Base-by-base conservation (phyloP, 345 rosid genomes). In the Sonneratia alba region DNA sequence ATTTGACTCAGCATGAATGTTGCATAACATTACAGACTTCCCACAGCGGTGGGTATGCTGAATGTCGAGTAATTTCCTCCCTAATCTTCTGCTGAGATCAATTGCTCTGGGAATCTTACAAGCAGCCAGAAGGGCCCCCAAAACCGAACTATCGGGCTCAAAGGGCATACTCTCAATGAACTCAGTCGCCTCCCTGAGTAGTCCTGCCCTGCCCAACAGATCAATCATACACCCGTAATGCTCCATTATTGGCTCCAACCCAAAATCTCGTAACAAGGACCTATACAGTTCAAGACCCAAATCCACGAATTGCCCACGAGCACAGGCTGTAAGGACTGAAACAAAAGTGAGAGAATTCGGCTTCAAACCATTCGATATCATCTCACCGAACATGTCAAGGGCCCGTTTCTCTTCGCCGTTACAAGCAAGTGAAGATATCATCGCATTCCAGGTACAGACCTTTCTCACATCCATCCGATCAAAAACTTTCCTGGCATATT, bases 181-280 rank as follows among this genome's bases (percentile, higher is more conserved):
- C 47, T 87, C 86, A 13, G 42, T 71, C 2, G 93, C 92, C 63
- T 87, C 92, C 70, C 55, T 76, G 73, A 91, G 51, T 36, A 84
- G 67, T 42, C 97, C 93, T 12, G 89, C 93, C 80, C 87, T 88
- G 47, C 89, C 97, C 36, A 91, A 68, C 62, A 91, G 88, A 87
- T 89, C 92, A 81, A 91, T 91, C 71, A 86, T 74, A 72, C 96
- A 91, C 22, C 93, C 89, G 53, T 88, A 89, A 73, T 88, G 93
- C 72, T 91, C 92, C 82, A 87, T 84, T 69, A 69, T 68, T 55
- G 93, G 93, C 59, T 65, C 64, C 59, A 90, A 77, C 47, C 78
- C 80, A 69, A 81, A 84, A 56, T 74, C 85, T 6, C 55, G 6
- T 48, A 63, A 47, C 78, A 84, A 78, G 2, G 84, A 84, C 71